These are phyloP conservation scores for Tetrahymena malaccensis DNA, from an alignment of 73 alveolate species.

Conservation along the genomic window DNA sequence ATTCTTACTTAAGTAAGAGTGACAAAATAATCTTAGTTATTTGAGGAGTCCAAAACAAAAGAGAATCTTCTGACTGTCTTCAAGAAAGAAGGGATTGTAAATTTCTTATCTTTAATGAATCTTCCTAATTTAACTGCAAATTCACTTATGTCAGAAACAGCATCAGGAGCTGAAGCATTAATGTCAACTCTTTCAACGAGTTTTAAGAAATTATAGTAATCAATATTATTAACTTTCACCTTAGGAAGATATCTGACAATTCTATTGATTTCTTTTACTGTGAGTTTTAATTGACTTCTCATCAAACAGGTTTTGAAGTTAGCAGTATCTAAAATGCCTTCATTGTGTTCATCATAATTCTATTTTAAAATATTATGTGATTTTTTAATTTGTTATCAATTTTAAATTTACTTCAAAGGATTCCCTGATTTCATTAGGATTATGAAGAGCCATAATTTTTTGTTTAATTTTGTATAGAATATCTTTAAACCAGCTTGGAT, in stretches of 20 bases:
- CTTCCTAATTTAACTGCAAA: slow-evolving; percentile 36
- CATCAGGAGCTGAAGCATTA: slow-evolving; percentile 14
- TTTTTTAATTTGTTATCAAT: background rate
- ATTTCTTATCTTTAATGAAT: background rate
- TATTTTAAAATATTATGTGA: background rate
- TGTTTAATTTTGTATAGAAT: slow-evolving; percentile 16
- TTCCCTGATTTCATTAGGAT: background rate
- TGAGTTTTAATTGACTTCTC: slow-evolving; percentile 26
- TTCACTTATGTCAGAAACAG: slow-evolving; percentile 29
- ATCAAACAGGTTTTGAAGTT: slow-evolving; percentile 34
- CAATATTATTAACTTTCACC: background rate
- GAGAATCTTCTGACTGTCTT: slow-evolving; percentile 10
- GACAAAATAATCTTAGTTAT: background rate
- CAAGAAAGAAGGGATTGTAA: slow-evolving; percentile 8
- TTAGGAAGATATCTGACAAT: slow-evolving; percentile 33
- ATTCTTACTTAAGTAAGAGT: background rate
- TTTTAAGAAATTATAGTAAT: slow-evolving; percentile 23
- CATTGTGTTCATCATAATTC: slow-evolving; percentile 40
- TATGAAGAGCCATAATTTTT: slow-evolving; percentile 2
- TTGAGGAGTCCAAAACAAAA: background rate
- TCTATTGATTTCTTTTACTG: slow-evolving; percentile 35
- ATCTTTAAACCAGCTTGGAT: slow-evolving; percentile 32
- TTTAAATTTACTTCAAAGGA: slow-evolving; percentile 4
- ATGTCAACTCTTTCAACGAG: slow-evolving; percentile 25
- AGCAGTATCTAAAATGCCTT: slow-evolving; percentile 37